phyloP scores from a whole-genome alignment of 1,284 basidiomycete genomes.

The Rhodotorula sp. region DNA sequence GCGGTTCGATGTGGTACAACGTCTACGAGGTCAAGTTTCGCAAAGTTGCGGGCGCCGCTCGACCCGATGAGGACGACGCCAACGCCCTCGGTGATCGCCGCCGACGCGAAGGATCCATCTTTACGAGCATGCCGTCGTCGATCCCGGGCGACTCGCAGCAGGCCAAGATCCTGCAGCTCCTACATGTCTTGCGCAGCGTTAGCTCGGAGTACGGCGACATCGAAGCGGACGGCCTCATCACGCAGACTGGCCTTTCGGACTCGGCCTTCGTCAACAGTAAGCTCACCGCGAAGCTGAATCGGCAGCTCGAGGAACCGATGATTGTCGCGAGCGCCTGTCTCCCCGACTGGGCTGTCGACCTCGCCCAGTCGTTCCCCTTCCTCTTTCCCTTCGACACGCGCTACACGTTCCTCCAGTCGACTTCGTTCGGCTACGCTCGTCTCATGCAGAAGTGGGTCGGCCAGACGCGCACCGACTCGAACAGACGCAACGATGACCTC shows the following conservation, averaged over 20 bases:
- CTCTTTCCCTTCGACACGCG: constrained; percentile 97
- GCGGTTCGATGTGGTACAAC: constrained; percentile 75
- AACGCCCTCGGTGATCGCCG: constrained; percentile 39
- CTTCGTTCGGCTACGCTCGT: constrained; percentile 93
- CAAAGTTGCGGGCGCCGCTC: constrained; percentile 80
- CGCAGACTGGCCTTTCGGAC: constrained; percentile 54
- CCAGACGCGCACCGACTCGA: constrained; percentile 40
- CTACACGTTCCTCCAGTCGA: constrained; percentile 94
- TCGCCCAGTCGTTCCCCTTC: constrained; percentile 94
- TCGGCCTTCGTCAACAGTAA: constrained; percentile 96
- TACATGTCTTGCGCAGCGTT: constrained; percentile 81
- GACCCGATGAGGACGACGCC: constrained; percentile 46
- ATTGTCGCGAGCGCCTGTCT: constrained; percentile 95
- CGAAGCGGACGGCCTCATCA: neutral
- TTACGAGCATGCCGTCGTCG: constrained; percentile 58
- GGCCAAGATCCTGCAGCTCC: constrained; percentile 83
- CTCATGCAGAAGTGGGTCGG: constrained; percentile 58
- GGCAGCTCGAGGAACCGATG: constrained; percentile 97
- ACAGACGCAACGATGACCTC: constrained; percentile 81
- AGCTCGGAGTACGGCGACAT: constrained; percentile 56
- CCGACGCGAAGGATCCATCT: constrained; percentile 42
- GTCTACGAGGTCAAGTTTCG: constrained; percentile 88
- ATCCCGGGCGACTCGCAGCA: constrained; percentile 81
- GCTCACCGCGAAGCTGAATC: constrained; percentile 93
- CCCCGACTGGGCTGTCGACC: constrained; percentile 92